Evolutionary conservation across 441 rosid genomes (phyloP).

Genomic region (Kokia cookei): DNA sequence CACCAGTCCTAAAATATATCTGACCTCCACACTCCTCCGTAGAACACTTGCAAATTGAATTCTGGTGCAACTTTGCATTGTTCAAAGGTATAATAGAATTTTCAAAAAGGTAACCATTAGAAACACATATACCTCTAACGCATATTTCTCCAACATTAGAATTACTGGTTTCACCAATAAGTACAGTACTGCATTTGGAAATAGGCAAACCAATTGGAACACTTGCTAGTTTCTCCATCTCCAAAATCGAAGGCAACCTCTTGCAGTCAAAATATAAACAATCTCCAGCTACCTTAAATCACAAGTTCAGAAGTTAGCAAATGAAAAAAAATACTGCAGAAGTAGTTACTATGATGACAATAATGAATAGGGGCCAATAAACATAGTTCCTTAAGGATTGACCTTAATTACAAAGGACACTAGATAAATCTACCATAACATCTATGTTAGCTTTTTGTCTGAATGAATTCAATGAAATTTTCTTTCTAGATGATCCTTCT

Average conservation of each 20-base stretch:
- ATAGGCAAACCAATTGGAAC: constrained; percentile 95
- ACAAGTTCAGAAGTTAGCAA: constrained; percentile 21
- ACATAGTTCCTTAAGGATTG: not conserved
- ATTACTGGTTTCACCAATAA: constrained; percentile 41
- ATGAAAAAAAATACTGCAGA: not conserved
- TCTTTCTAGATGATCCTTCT: not conserved
- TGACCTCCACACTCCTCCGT: constrained; percentile 39
- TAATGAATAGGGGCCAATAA: not conserved
- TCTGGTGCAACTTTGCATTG: constrained; percentile 40
- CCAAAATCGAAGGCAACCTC: constrained; percentile 58
- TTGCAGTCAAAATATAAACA: constrained; percentile 90
- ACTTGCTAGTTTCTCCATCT: constrained; percentile 44
- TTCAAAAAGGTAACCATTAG: constrained; percentile 50
- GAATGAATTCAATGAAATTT: not conserved
- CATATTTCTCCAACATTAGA: constrained; percentile 65
- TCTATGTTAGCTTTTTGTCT: not conserved
- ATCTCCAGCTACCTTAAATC: constrained; percentile 83
- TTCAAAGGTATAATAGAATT: constrained; percentile 22
- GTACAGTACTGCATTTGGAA: constrained; percentile 57
- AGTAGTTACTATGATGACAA: not conserved
- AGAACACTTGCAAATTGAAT: constrained; percentile 28
- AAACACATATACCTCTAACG: constrained; percentile 71
- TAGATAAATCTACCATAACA: not conserved
- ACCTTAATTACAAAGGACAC: not conserved
- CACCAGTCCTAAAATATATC: constrained; percentile 77